Conservation (phyloP, 1,139 yeast species). For the Kurtzmaniella natalensis region DNA sequence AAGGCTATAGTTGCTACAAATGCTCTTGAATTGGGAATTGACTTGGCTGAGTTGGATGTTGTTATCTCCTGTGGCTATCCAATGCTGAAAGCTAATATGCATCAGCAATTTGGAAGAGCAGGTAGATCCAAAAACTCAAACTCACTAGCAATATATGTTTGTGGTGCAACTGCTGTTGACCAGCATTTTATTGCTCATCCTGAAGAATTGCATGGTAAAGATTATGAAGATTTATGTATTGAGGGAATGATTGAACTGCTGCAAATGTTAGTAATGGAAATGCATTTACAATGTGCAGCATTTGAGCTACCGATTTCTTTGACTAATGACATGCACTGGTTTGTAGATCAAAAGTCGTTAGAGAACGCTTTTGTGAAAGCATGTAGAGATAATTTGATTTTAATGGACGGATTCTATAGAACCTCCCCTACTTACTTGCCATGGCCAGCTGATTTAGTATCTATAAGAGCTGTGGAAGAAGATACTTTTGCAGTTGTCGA, state of each 20-base stretch:
- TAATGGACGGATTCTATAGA: slow-evolving; percentile 56
- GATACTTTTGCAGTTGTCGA: slow-evolving; percentile 84
- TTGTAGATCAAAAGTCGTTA: slow-evolving; percentile 24
- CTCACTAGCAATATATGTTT: slow-evolving; percentile 71
- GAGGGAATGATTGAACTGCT: slow-evolving; percentile 31
- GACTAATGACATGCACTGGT: slow-evolving; percentile 53
- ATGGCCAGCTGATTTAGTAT: slow-evolving; percentile 71
- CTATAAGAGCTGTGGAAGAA: slow-evolving; percentile 81
- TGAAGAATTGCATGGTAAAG: slow-evolving; percentile 48
- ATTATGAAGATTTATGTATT: slow-evolving; percentile 43
- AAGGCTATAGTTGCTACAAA: slow-evolving; percentile 90
- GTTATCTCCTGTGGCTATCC: slow-evolving; percentile 94
- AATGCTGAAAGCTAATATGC: slow-evolving; percentile 73
- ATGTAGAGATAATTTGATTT: slow-evolving; percentile 46
- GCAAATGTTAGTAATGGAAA: slow-evolving; percentile 51
- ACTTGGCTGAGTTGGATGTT: slow-evolving; percentile 87
- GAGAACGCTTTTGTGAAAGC: slow-evolving; percentile 25
- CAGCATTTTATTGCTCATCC: slow-evolving; percentile 78
- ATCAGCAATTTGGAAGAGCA: slow-evolving; percentile 96
- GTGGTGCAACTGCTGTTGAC: slow-evolving; percentile 82
- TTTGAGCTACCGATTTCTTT: slow-evolving; percentile 66
- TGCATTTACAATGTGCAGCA: slow-evolving; percentile 93
- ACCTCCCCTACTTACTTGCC: slow-evolving; percentile 62
- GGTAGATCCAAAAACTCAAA: slow-evolving; percentile 76
- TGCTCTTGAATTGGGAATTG: slow-evolving; percentile 93